These are phyloP conservation scores for Microcera coccophila DNA, from an alignment of 2,329 filamentous ascomycete genomes.

Conservation along the genomic window DNA sequence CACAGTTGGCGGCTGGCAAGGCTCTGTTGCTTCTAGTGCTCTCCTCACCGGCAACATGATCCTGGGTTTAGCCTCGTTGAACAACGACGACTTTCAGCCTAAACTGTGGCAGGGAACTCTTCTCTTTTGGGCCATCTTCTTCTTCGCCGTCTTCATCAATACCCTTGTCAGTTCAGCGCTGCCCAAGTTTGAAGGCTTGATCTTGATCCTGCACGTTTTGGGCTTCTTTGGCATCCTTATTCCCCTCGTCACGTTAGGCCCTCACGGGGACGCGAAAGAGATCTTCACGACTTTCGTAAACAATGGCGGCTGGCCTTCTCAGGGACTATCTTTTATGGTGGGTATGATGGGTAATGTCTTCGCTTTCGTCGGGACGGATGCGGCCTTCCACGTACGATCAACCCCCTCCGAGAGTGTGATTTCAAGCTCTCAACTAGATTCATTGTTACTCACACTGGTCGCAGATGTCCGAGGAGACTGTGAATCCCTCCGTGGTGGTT, in stretches of 20 bases:
- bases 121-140: conserved; percentile 44
- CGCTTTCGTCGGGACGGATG: conserved; percentile 31
- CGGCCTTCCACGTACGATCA: conserved; percentile 28
- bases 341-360: conserved; percentile 41
- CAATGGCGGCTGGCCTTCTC: conserved; percentile 39
- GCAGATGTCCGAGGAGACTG: conserved; percentile 44
- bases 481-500: conserved; percentile 46
- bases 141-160: conserved; percentile 48
- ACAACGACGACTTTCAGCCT: conserved; percentile 36
- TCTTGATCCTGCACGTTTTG: conserved; percentile 46
- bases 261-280: conserved; percentile 30
- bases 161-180: conserved; percentile 43
- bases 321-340: conserved; percentile 44
- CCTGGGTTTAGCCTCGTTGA: conserved; percentile 25
- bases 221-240: conserved; percentile 34
- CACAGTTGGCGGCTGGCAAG: conserved; percentile 46
- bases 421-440: background rate
- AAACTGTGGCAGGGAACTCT: conserved; percentile 48
- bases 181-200: conserved; percentile 47
- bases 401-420: no score
- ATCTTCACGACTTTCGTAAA: conserved; percentile 46
- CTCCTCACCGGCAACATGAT: conserved; percentile 47
- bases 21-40: conserved; percentile 31
- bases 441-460: background rate
- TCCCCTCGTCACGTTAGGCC: conserved; percentile 29